phyloP scores from a whole-genome alignment of 2,329 filamentous ascomycete genomes.

The Talaromyces sp. region DNA sequence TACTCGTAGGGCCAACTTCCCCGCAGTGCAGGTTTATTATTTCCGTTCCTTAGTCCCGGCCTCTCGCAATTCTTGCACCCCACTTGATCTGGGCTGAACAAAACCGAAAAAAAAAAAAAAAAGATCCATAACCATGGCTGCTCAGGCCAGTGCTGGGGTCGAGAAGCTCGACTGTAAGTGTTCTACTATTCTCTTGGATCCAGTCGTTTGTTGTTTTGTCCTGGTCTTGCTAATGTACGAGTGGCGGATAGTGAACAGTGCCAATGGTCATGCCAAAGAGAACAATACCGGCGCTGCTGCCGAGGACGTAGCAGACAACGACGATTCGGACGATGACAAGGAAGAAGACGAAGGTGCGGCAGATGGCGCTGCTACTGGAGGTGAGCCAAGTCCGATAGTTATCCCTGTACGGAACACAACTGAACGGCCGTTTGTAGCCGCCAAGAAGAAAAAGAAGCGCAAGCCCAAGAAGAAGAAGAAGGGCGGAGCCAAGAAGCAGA shows the following conservation, averaged over 20 bases:
- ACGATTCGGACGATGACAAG: conserved; percentile 51
- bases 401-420: not conserved
- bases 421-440: conserved; percentile 18
- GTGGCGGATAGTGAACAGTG: conserved; percentile 31
- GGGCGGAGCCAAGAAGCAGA: conserved; percentile 60
- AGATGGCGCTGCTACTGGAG: conserved; percentile 34
- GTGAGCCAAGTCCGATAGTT: conserved; percentile 16
- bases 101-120: not conserved
- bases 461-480: conserved; percentile 68
- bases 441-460: conserved; percentile 76
- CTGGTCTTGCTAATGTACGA: not conserved
- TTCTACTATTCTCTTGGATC: not conserved
- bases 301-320: conserved; percentile 46
- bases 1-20: not conserved
- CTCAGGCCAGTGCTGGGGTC: conserved; percentile 36
- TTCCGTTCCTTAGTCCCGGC: not conserved
- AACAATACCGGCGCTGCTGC: conserved; percentile 28
- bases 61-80: conserved; percentile 5
- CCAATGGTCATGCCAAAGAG: conserved; percentile 28
- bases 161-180: conserved; percentile 35
- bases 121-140: conserved; percentile 33
- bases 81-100: conserved; percentile 10
- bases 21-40: not conserved
- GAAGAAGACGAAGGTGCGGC: conserved; percentile 41
- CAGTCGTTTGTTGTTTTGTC: not conserved